Base-by-base conservation (phyloP, 176 grass and related monocot genomes). In the Paspalum vaginatum region DNA sequence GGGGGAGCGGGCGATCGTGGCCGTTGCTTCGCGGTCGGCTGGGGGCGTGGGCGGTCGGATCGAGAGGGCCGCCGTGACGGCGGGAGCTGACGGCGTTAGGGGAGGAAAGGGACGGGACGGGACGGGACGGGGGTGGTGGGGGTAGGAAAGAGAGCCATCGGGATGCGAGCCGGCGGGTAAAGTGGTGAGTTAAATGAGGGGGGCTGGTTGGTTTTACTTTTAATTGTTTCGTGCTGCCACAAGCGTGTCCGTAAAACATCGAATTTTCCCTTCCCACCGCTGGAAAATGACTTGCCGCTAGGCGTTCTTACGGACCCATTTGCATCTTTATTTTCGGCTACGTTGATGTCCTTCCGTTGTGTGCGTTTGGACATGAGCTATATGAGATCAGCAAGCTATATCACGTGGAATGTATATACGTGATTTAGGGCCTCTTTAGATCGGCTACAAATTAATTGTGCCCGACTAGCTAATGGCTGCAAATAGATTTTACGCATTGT, bases 61-160 rank as follows among this genome's bases (percentile, higher is more conserved):
- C 4, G 25, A 18, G 15, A 37, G 52, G 53, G n/a, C 12, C 12
- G 6, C n/a, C n/a, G 9, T 76, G 55, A 74, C 83, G 75, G 59
- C 47, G 68, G 67, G 24, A n/a, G 48, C 11, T 80, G 61, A 86
- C 84, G 77, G 77, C 77, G 77, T 80, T 66, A 86, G 9, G 15
- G 49, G 51, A 53, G 48, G 40, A 56, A 56, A 56, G 69, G 18
- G 61, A 5, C 43, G 51, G 14, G 41, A n/a, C n/a, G n/a, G n/a
- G n/a, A n/a, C n/a, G 22, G 46, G 17, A 6, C 7, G 44, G 8
- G 16, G 37, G 44, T 59, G 54, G 78, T 59, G 69, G 60, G 75
- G 12, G 48, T 56, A 55, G 75, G 75, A 72, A 78, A 61, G 44
- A 39, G 46, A 71, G 67, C 26, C 59, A 27, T 75, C 8, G 77